Base-by-base conservation (phyloP, 805 yeast species). In the Metschnikowia similis region DNA sequence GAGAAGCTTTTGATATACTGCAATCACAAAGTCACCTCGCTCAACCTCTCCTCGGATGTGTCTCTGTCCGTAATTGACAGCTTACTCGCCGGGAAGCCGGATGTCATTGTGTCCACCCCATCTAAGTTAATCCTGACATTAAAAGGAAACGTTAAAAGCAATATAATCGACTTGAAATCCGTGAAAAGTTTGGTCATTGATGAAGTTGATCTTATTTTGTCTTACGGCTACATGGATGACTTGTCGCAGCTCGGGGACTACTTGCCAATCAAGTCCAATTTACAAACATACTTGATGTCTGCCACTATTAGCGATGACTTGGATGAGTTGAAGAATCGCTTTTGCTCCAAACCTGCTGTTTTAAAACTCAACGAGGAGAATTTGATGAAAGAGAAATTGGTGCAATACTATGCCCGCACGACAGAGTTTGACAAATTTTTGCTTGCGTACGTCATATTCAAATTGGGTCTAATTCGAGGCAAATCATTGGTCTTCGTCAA, bases 241-340 rank as follows among this genome's bases (percentile, higher is more conserved):
- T 74, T 92, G 54, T 72, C 79, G 38, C 79, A 77, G 59, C 77
- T 94, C 55, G 77, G 86, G 8, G 73, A 76, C 27, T 79, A 69
- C 54, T 70, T 91, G 54, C 89, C 90, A n/a, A 71, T 84, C 52
- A 84, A 83, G 62, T 85, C 86, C 54, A 82, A 80, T 51, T 72
- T 88, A 57, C 99, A 94, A 70, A 84, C 94, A 2, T 94, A 89
- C 69, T 72, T 94, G 57, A 94, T 94, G 98, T 87, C 96, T 68
- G 99, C 99, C 2, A 94, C 99, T 3, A 72, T 94, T 51, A 87
- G 83, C 62, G 96, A 89, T 40, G 97, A 92, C 54, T 81, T 92
- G 55, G 82, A 87, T 52, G 81, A 79, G 41, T 70, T 94, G 59
- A 92, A 92, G 67, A 67, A 72, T 45, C 80, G 80, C 61, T 91